Base-by-base conservation (phyloP, 1,284 basidiomycete genomes). In the Trametes versicolor region DNA sequence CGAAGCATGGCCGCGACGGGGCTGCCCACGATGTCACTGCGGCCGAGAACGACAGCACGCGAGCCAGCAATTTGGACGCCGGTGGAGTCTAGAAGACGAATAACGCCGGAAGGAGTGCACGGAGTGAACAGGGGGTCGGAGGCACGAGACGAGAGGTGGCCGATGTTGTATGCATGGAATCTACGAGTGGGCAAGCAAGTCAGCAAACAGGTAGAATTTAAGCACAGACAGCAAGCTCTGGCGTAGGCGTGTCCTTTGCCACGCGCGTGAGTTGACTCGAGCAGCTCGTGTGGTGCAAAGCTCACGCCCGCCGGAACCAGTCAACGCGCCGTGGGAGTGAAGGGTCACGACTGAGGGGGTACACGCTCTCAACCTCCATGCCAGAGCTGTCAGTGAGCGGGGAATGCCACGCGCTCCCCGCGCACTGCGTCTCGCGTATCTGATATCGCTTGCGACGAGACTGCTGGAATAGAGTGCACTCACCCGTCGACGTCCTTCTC, bases 161-260 rank as follows among this genome's bases (percentile, higher is more conserved):
- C 98, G 72, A 99, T 99, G 81, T 99, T 99, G 80, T 98, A 97
- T 7, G 97, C 96, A 82, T 99, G 96, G 85, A 99, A 99, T 58
- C 94, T 94, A 66, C 60, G 48, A 54, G 27, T 12, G 41, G 25
- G 15, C 15, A 55, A 19, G 23, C 34, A 39, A 17, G 51, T 25
- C n/a, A 21, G 51, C 13, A 21, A n/a, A 36, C 6, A 23, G 6
- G 10, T 13, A 39, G 15, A 25, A 29, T 29, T n/a, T 19, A 7
- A 7, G 10, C 12, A 17, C 23, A n/a, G 4, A 34, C 12, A 4
- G 10, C 23, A 25, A 21, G 2, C 15, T 51, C 17, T 34, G 32
- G 50, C 48, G 25, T 25, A 27, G 12, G 32, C 3, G 15, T 13
- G 1, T 21, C 4, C 2, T 49, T 17, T 49, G 25, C 48, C 48